phyloP scores from a whole-genome alignment of 2,329 filamentous ascomycete species.

The Colletotrichum filicis region DNA sequence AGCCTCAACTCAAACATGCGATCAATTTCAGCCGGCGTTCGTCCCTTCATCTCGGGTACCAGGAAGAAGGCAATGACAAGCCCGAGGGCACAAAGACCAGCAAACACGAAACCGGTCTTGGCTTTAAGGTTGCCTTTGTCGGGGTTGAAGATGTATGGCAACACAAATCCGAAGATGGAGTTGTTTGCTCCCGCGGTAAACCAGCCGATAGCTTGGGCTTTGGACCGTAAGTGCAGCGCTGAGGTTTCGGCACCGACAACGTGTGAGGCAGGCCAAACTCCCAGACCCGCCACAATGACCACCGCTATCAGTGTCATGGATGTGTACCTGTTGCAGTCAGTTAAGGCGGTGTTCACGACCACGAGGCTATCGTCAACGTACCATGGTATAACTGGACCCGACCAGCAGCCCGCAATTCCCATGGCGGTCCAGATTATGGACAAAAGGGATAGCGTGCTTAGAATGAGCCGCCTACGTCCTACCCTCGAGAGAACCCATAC shows the following conservation, averaged over 20 bases:
- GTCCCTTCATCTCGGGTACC: conserved; percentile 65
- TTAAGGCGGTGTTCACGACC: neutral
- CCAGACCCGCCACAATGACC: conserved; percentile 53
- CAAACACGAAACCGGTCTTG: conserved; percentile 54
- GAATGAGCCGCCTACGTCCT: conserved; percentile 51
- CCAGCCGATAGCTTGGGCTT: conserved; percentile 56
- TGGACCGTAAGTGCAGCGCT: conserved; percentile 53
- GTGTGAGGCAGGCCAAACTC: conserved; percentile 56
- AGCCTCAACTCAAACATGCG: conserved; percentile 45
- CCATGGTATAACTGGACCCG: conserved; percentile 51
- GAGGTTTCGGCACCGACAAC: conserved; percentile 55
- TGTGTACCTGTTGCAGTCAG: conserved; percentile 37
- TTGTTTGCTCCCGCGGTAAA: conserved; percentile 51
- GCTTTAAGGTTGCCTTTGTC: conserved; percentile 50
- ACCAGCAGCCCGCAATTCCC: conserved; percentile 58
- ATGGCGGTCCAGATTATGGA: conserved; percentile 54
- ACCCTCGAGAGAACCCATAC: conserved; percentile 56
- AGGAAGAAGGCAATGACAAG: conserved; percentile 53
- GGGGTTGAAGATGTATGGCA: conserved; percentile 62
- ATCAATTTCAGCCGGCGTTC: conserved; percentile 60
- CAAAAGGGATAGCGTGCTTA: conserved; percentile 46
- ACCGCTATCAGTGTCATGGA: conserved; percentile 54
- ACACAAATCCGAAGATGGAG: conserved; percentile 55
- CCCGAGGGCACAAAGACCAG: conserved; percentile 48
- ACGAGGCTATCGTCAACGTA: conserved; percentile 36